Base-by-base conservation (phyloP, 2,329 filamentous ascomycete genomes). In the Leptographium flavum region DNA sequence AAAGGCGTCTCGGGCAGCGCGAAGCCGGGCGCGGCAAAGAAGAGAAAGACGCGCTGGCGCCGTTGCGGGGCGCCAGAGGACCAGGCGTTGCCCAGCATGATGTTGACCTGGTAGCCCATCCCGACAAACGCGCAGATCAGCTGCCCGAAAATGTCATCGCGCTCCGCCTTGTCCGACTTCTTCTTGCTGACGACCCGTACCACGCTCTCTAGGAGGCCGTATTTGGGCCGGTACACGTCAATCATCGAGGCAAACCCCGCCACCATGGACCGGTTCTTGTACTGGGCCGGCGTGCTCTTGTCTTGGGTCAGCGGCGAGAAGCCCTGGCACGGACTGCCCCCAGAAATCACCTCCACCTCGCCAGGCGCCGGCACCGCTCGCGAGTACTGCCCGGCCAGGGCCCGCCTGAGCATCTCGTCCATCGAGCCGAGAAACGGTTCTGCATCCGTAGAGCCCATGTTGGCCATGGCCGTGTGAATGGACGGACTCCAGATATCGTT, bases 141-240 rank as follows among this genome's bases (percentile, higher is more conserved):
- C 52, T 88, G 83, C 1, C 78, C 79, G 43, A 88, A 78, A 0
- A 85, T 74, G 47, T 85, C 83, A 19, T 81, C 67, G 4, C 69
- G 62, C 15, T 69, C 23, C n/a, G 54, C 17, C 58, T 64, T 17
- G 64, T 63, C 22, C 30, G 13, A 15, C 4, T 15, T 13, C 14
- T 41, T 33, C 3, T 21, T 44, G 7, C 17, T 23, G 30, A 47
- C 27, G 8, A 90, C 85, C 0, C 64, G 68, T 0, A 74, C 61
- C 0, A 93, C 86, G 52, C 93, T 93, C 58, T 93, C 86, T 0
- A 93, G 67, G 0, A 90, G 52, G 0, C 79, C 82, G 55, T 83
- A 90, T n/a, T 74, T 68, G 0, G 86, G 85, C 0, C 80, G 72
- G 51, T 85, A 87, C 0, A 86, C 62, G 50, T 93, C 85, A 2